These are phyloP conservation scores for Cryptosporidium sp. DNA, from an alignment of 169 alveolate genomes.

Conservation along the genomic window DNA sequence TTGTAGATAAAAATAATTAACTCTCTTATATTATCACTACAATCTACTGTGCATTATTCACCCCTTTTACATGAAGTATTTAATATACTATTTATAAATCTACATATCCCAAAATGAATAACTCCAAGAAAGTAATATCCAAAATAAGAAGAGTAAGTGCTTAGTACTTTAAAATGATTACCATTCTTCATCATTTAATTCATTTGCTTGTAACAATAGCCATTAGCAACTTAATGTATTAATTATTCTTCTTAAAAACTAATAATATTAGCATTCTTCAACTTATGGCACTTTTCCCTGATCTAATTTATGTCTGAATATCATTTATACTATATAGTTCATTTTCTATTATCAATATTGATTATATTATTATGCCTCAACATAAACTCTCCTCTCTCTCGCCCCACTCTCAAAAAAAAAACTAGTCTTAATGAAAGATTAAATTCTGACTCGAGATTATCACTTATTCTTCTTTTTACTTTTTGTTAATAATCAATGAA, in stretches of 20 bases:
- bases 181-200: not conserved
- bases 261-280: not conserved
- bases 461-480: constrained; percentile 4
- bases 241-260: constrained; percentile 23
- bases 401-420: not conserved
- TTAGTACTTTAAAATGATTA: not conserved
- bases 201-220: not conserved
- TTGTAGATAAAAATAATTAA: not conserved
- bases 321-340: constrained; percentile 10
- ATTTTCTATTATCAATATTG: not conserved
- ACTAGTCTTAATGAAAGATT: not conserved
- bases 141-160: not conserved
- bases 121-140: constrained; percentile 11
- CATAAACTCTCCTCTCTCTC: no score
- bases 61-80: not conserved
- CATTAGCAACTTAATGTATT: constrained; percentile 15
- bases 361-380: not conserved
- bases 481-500: constrained; percentile 54
- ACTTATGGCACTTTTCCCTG: constrained; percentile 24
- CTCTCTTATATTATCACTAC: constrained; percentile 9
- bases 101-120: constrained; percentile 29
- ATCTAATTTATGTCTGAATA: not conserved
- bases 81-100: constrained; percentile 13
- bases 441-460: not conserved
- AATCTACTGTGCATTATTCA: not conserved